Evolutionary conservation across 2,329 filamentous ascomycete genomes (phyloP), one percentile per base, ranked within the genome.

Genomic region (Biscogniauxia marginata): DNA sequence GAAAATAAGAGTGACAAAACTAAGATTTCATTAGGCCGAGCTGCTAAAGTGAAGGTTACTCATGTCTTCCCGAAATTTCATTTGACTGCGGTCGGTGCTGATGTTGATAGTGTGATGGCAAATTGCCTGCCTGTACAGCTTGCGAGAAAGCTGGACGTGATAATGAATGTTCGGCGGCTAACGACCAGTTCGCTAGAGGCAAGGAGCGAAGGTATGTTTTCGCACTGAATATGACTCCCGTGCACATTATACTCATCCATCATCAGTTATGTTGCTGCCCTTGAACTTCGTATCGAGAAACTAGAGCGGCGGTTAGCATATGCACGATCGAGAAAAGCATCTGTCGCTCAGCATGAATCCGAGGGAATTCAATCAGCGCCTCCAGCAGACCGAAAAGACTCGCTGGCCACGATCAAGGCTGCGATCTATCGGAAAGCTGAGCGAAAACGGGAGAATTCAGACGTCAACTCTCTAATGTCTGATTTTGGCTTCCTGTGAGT

Each of bases 121-220:
- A 97, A 73, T 79, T 98, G 39, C 95, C 95, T 9, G 92, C 93
- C 7, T 99, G 95, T 71, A 96, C 92, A 7, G 93, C 93, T 18
- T 98, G 95, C 70, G 93, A 97, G 74, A 93, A 92, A 74, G 91
- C 91, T 13, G 92, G 93, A 24, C 88, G 91, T 59, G 86, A 90
- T 54, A 87, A 82, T 58, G 92, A 96, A 70, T 99, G 95, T 72
- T 96, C 92, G 6, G 92, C 92, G 54, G 93, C 92, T 7, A 97
- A 96, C 67, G 93, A 98, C 70, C 92, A 97, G 71, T 98, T 97
- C 74, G 93, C 93, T 0, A 84, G 92, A 60, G 95, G 95, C 59
- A 98, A 98, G 73, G 95, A 98, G 71, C 83, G 93, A 67, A 98
- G 93, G 86, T 86, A 64, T 56, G 74, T 4, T n/a, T 9, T 54